A percentile compares a stretch with the other conserved stretches of the same genome.
Conservation (phyloP, 2,329 filamentous ascomycete species). For the Fusarium buharicum region DNA sequence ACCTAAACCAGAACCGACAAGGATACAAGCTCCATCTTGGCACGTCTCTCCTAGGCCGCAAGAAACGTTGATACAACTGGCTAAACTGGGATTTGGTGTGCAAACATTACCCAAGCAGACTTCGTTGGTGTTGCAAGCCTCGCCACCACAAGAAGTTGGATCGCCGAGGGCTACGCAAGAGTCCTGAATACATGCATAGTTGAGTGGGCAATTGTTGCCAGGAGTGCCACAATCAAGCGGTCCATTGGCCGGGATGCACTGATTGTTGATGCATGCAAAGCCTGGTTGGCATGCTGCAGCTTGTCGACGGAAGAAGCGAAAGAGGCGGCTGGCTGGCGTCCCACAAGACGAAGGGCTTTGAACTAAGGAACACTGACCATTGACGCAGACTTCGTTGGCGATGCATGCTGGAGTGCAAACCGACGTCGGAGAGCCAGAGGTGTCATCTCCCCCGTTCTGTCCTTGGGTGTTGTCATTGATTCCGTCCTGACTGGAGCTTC, state of each 20-base stretch:
- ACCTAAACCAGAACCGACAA: neutral
- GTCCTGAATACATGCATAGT: constrained; percentile 26
- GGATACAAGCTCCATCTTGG: constrained; percentile 17
- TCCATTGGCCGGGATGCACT: constrained; percentile 8
- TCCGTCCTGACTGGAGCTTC: neutral
- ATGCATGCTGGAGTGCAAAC: constrained; percentile 15
- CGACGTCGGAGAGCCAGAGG: neutral
- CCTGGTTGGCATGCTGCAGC: constrained; percentile 5
- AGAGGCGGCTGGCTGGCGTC: neutral
- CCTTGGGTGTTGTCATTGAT: neutral
- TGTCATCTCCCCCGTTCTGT: neutral
- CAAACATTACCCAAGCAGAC: constrained; percentile 32
- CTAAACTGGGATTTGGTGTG: constrained; percentile 5
- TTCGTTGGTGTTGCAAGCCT: constrained; percentile 11
- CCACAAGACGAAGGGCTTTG: constrained; percentile 17
- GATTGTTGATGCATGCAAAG: constrained; percentile 22
- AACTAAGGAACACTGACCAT: constrained; percentile 12
- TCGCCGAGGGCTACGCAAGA: constrained; percentile 25
- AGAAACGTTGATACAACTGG: constrained; percentile 3
- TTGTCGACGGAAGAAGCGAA: constrained; percentile 20
- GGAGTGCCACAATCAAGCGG: constrained; percentile 13
- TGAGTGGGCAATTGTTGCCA: constrained; percentile 17
- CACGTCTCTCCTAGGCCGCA: constrained; percentile 21
- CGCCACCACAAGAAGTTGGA: constrained; percentile 9
- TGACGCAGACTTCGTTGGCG: constrained; percentile 13